Percentiles rank a stretch among this genome's conserved stretches.
Conservation (phyloP, 805 yeast species). For the Teunomyces funiuensis region DNA sequence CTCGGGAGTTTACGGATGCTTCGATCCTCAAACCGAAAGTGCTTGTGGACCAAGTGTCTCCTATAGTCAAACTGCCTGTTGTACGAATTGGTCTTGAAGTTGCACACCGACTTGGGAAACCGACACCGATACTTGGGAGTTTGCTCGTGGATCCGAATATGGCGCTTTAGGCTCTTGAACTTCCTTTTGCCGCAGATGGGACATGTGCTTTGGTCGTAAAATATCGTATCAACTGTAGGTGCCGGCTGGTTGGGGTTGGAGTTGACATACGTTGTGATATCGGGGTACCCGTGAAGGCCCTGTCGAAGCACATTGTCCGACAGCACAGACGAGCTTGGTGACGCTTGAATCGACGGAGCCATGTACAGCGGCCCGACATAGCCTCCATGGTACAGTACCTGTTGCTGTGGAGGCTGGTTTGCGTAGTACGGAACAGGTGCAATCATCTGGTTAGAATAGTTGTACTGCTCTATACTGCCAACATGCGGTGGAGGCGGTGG, state of each 20-base stretch:
- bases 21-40: constrained; percentile 41
- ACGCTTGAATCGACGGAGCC: background rate
- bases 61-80: constrained; percentile 47
- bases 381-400: background rate
- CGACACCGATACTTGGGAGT: constrained; percentile 43
- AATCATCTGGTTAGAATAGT: constrained; percentile 1
- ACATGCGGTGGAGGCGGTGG: background rate
- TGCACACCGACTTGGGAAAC: constrained; percentile 38
- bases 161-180: constrained; percentile 41
- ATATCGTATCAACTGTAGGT: constrained; percentile 11
- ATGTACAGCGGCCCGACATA: background rate
- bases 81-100: constrained; percentile 42
- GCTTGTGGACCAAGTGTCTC: constrained; percentile 43
- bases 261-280: constrained; percentile 12
- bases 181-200: constrained; percentile 41
- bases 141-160: constrained; percentile 44
- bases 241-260: constrained; percentile 12
- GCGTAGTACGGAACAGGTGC: background rate
- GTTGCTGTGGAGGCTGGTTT: background rate
- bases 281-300: constrained; percentile 10
- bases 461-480: too few relatives aligned
- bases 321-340: background rate
- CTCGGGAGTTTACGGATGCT: constrained; percentile 39
- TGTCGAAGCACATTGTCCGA: background rate
- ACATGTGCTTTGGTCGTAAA: constrained; percentile 21